Evolutionary conservation across 2,329 filamentous ascomycete genomes (phyloP).

Genomic region (Samsoniella hepiali): DNA sequence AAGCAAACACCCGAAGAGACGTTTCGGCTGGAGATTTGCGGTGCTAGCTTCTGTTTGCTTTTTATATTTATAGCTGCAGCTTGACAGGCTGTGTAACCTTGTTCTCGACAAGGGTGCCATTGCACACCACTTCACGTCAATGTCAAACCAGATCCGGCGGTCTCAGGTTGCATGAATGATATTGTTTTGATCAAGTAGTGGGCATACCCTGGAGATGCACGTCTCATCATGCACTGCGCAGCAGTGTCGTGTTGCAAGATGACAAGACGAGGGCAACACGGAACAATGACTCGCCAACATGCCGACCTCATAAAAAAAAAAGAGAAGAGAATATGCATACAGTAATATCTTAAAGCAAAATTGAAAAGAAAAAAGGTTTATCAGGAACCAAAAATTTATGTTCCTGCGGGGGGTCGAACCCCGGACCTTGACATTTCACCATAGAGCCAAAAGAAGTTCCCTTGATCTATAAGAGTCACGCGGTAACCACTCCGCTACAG

Average conservation of each 20-base stretch:
- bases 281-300: not conserved
- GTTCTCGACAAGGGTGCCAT: not conserved
- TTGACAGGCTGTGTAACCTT: not conserved
- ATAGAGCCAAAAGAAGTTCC: slow-evolving; percentile 23
- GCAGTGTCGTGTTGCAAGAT: not conserved
- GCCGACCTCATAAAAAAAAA: not conserved
- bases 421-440: slow-evolving; percentile 29
- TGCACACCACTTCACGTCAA: not conserved
- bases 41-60: not conserved
- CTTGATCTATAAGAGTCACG: slow-evolving; percentile 29
- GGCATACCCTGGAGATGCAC: not conserved
- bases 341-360: not conserved
- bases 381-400: slow-evolving; percentile 16
- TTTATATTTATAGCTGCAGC: not conserved
- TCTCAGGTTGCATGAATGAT: slow-evolving; percentile 4
- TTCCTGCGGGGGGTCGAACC: slow-evolving; percentile 30
- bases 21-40: not conserved
- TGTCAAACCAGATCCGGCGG: not conserved
- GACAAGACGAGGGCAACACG: not conserved
- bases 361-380: slow-evolving; percentile 4
- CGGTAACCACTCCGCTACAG: slow-evolving; percentile 31
- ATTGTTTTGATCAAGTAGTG: not conserved
- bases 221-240: not conserved
- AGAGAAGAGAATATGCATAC: not conserved
- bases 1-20: not conserved